Percentiles rank a stretch among this genome's conserved stretches.
Evolutionary conservation across 495 filamentous ascomycete species (phyloP).

Genomic region (Halenospora varia): DNA sequence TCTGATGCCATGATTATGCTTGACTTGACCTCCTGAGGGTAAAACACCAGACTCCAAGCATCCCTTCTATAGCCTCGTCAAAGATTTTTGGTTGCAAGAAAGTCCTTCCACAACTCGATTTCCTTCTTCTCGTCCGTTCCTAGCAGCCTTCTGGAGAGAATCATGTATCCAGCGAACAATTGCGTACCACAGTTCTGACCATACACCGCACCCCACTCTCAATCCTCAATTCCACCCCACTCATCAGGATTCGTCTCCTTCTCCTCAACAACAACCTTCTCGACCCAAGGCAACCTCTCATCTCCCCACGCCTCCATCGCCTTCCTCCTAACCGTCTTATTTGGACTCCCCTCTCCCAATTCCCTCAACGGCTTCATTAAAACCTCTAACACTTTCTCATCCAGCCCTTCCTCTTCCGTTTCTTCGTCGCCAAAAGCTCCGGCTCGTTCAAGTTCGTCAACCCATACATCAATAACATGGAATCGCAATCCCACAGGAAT

Average conservation of each 20-base stretch:
- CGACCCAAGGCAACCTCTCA: slow-evolving; percentile 59
- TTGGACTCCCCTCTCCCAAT: slow-evolving; percentile 51
- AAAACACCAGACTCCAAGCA: neutral
- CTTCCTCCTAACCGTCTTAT: slow-evolving; percentile 67
- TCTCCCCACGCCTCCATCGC: slow-evolving; percentile 72
- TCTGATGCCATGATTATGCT: neutral
- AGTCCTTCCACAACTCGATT: too few relatives aligned
- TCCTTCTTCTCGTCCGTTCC: too few relatives aligned
- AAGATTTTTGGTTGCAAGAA: too few relatives aligned
- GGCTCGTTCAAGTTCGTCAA: slow-evolving; percentile 76
- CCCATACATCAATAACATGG: slow-evolving; percentile 87
- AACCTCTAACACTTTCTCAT: slow-evolving; percentile 41
- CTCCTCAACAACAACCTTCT: slow-evolving; percentile 25
- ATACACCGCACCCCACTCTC: neutral
- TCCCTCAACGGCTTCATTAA: slow-evolving; percentile 58
- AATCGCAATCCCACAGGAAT: slow-evolving; percentile 79
- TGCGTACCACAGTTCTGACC: too few relatives aligned
- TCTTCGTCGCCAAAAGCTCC: slow-evolving; percentile 47
- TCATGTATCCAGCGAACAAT: too few relatives aligned
- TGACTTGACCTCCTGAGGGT: neutral
- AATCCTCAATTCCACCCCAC: slow-evolving; percentile 76
- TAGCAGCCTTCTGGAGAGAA: too few relatives aligned
- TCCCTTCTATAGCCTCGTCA: neutral
- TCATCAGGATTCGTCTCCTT: slow-evolving; percentile 40
- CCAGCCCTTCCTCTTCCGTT: slow-evolving; percentile 30